Percentiles rank a stretch among this genome's conserved stretches.
Conservation (phyloP, 805 yeast species). For the Wickerhamomyces bisporus region DNA sequence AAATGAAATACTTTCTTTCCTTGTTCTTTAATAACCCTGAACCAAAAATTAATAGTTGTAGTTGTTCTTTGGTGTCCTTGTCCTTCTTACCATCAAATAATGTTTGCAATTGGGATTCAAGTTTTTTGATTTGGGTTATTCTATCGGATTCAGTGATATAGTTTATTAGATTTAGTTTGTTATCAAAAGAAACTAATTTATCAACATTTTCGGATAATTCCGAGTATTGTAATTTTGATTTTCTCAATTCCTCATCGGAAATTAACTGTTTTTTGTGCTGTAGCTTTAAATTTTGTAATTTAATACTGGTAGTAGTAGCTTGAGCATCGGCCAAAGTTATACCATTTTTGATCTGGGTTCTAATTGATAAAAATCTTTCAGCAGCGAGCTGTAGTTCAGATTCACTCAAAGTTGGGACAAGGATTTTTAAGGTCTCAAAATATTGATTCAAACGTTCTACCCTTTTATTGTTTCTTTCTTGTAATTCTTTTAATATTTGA, state of each 20-base stretch:
- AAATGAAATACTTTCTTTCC: conserved; percentile 29
- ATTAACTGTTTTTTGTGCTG: conserved; percentile 14
- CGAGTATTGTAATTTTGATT: conserved; percentile 27
- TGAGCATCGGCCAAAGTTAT: conserved; percentile 50
- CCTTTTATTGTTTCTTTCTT: conserved; percentile 38
- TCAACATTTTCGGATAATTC: conserved; percentile 36
- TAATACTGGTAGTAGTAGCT: conserved; percentile 49
- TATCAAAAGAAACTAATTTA: conserved; percentile 42
- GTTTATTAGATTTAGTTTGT: conserved; percentile 33
- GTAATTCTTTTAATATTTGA: conserved; percentile 36
- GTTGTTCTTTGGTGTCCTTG: conserved; percentile 30
- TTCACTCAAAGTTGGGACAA: conserved; percentile 23
- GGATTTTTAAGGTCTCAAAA: conserved; percentile 24
- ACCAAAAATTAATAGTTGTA: conserved; percentile 38
- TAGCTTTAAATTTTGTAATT: conserved; percentile 36
- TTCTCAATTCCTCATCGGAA: conserved; percentile 27
- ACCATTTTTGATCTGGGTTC: conserved; percentile 57
- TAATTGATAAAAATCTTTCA: conserved; percentile 48
- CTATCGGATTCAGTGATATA: conserved; percentile 33
- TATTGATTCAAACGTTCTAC: conserved; percentile 26
- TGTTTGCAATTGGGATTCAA: conserved; percentile 14
- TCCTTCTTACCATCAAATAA: conserved; percentile 16
- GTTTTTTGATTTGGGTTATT: conserved; percentile 19
- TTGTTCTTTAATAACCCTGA: conserved; percentile 26
- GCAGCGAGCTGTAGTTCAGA: conserved; percentile 35